These are phyloP conservation scores for Amanita inopinata DNA, from an alignment of 768 basidiomycete species.

Conservation along the genomic window DNA sequence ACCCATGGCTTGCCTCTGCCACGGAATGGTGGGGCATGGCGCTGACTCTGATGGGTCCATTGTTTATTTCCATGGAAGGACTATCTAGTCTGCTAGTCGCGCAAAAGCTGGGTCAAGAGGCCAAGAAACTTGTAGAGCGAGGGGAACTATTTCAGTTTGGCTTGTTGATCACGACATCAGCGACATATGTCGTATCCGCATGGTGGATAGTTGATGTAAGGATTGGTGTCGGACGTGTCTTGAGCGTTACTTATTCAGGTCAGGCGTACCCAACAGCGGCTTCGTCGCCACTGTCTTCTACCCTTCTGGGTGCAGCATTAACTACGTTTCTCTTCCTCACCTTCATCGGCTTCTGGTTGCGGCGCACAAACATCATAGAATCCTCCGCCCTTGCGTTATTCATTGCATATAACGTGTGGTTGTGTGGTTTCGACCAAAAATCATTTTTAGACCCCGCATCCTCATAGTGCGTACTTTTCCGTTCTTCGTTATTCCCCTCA, in stretches of 20 bases:
- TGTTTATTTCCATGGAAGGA: slow-evolving; percentile 77
- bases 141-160: slow-evolving; percentile 73
- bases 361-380: slow-evolving; percentile 89
- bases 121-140: slow-evolving; percentile 56
- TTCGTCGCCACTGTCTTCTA: slow-evolving; percentile 78
- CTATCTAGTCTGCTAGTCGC: slow-evolving; percentile 76
- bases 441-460: slow-evolving; percentile 66
- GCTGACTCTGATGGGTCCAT: slow-evolving; percentile 61
- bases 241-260: slow-evolving; percentile 11
- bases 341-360: slow-evolving; percentile 80
- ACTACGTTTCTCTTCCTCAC: slow-evolving; percentile 88
- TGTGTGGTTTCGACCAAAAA: slow-evolving; percentile 72
- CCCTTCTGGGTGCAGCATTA: slow-evolving; percentile 78
- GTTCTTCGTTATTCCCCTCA: background rate
- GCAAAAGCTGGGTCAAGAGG: slow-evolving; percentile 73
- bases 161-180: slow-evolving; percentile 66
- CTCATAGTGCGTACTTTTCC: slow-evolving; percentile 50
- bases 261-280: slow-evolving; percentile 80
- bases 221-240: slow-evolving; percentile 12
- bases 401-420: slow-evolving; percentile 86
- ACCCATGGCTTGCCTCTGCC: slow-evolving; percentile 46
- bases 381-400: slow-evolving; percentile 82
- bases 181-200: slow-evolving; percentile 70
- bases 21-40: slow-evolving; percentile 66
- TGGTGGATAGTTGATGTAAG: slow-evolving; percentile 81